These are phyloP conservation scores for Corynascus novoguineensis DNA, from an alignment of 495 filamentous ascomycete genomes.

Conservation along the genomic window DNA sequence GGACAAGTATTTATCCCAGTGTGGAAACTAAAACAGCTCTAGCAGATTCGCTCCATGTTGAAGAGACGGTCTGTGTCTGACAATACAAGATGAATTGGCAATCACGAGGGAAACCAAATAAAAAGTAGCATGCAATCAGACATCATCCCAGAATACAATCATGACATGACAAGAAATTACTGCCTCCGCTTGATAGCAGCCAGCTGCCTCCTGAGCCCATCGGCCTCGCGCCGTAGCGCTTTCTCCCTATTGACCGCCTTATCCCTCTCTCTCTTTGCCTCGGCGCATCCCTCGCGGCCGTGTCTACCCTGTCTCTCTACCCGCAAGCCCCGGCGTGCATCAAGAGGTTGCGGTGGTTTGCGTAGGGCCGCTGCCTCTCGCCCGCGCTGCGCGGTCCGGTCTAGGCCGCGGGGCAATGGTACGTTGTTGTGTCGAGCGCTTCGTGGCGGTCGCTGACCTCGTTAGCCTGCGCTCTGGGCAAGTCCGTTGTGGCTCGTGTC, in stretches of 20 bases:
- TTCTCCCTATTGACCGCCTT: background rate
- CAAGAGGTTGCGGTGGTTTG: conserved; percentile 43
- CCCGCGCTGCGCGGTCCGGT: conserved; percentile 11
- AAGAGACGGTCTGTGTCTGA: too few species aligned
- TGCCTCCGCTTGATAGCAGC: background rate
- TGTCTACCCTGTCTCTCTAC: conserved; percentile 9
- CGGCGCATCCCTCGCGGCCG: conserved; percentile 11
- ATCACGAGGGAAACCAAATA: too few species aligned
- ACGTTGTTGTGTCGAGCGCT: conserved; percentile 30
- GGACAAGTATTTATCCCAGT: too few species aligned
- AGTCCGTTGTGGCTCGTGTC: conserved; percentile 39
- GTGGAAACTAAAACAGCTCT: too few species aligned
- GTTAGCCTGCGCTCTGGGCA: conserved; percentile 44
- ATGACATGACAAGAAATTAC: background rate
- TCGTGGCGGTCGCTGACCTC: conserved; percentile 38
- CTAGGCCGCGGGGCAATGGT: conserved; percentile 39
- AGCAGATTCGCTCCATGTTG: too few species aligned
- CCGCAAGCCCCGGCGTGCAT: conserved; percentile 47
- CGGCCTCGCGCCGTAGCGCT: background rate
- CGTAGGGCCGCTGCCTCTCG: conserved; percentile 34
- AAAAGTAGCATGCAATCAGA: background rate
- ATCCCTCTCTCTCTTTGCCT: conserved; percentile 9
- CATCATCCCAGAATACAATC: background rate
- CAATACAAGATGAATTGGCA: too few species aligned
- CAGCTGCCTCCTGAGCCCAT: background rate